Conservation (phyloP, 805 yeast species). For the Saccharomycopsis fibuligera region DNA sequence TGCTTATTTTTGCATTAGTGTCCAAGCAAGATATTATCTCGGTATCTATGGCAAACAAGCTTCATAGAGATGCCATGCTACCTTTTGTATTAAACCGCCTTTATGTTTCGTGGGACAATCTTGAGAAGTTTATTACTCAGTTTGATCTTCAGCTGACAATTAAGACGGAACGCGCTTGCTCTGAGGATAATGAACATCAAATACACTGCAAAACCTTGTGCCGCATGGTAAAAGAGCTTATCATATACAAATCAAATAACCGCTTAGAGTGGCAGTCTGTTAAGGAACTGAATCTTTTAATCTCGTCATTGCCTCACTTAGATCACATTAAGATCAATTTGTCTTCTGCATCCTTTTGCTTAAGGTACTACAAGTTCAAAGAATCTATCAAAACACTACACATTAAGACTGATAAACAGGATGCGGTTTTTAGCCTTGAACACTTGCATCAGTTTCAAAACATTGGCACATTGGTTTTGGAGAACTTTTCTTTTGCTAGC, state of each 20-base stretch:
- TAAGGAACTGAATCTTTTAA: constrained; percentile 2
- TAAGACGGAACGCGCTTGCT: not conserved
- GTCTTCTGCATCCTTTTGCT: constrained; percentile 12
- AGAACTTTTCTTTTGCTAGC: constrained; percentile 10
- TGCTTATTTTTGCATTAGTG: not conserved
- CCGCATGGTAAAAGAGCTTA: not conserved
- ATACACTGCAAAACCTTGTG: not conserved
- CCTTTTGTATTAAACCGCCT: constrained; percentile 1
- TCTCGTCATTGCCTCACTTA: not conserved
- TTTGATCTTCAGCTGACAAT: not conserved
- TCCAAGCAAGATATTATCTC: not conserved
- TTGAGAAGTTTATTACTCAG: not conserved
- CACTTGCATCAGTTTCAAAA: constrained; percentile 9
- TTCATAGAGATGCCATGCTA: not conserved
- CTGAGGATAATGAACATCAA: not conserved
- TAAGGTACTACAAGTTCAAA: constrained; percentile 12
- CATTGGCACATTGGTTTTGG: constrained; percentile 7
- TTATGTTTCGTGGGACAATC: constrained; percentile 1
- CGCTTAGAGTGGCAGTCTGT: constrained; percentile 13
- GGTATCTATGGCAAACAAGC: constrained; percentile 2
- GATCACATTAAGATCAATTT: constrained; percentile 3
- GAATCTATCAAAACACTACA: not conserved
- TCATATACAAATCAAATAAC: constrained; percentile 2
- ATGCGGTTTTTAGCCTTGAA: constrained; percentile 13
- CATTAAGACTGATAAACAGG: constrained; percentile 1